Evolutionary conservation across 2,329 filamentous ascomycete genomes (phyloP).

Genomic region (Arthroderma uncinatum): DNA sequence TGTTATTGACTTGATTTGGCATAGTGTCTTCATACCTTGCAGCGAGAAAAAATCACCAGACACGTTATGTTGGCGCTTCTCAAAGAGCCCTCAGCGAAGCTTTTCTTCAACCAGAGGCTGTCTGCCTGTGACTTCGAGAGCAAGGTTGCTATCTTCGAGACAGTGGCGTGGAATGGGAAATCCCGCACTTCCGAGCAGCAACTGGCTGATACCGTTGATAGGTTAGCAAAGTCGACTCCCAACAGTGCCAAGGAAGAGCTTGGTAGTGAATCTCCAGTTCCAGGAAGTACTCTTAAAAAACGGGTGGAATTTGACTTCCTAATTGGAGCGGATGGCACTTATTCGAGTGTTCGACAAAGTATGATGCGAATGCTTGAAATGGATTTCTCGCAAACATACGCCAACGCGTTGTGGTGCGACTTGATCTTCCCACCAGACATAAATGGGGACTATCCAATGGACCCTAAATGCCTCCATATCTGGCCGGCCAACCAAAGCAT

Average conservation of each 20-base stretch:
- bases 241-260: not conserved
- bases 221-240: not conserved
- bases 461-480: not conserved
- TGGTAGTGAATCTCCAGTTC: not conserved
- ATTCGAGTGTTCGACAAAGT: not conserved
- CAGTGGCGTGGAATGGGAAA: not conserved
- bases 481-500: not conserved
- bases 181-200: not conserved
- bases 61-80: not conserved
- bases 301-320: not conserved
- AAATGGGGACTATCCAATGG: not conserved
- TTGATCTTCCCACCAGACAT: not conserved
- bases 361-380: not conserved
- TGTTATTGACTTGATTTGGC: not conserved
- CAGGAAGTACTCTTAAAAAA: not conserved
- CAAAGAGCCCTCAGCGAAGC: not conserved
- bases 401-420: not conserved
- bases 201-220: not conserved
- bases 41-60: not conserved
- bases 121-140: not conserved
- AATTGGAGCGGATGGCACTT: not conserved
- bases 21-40: not conserved
- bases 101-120: not conserved
- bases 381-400: not conserved
- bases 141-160: not conserved